Base-by-base conservation (phyloP, 2,329 filamentous ascomycete genomes). In the Fusarium austroafricanum region DNA sequence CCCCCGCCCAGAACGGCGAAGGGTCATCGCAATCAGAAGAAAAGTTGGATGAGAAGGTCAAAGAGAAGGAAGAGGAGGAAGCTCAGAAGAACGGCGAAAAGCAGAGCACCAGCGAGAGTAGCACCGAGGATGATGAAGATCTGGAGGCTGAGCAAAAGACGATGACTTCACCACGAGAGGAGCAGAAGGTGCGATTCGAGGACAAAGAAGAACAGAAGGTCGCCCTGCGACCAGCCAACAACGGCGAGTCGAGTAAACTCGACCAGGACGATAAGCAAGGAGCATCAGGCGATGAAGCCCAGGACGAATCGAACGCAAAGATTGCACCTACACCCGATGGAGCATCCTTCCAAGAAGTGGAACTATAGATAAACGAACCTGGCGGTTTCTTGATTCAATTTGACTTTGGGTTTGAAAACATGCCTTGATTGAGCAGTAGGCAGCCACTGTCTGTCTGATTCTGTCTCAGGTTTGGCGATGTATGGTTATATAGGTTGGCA, bases 311-410 rank as follows among this genome's bases (percentile, higher is more conserved):
- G 39, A 77, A 76, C 17, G 77, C 79, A 45, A 83, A 82, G 65
- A 78, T 81, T 1, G 78, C 80, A 17, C 78, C 80, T 40, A 86
- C 85, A 9, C 83, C 86, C 18, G 86, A 88, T 66, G 84, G 85
- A 1, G 82, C 83, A 7, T 87, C 86, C n/a, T 90, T 90, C 76
- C 87, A 90, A 71, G 86, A 90, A 69, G 87, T 90, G 45, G 86
- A 85, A 62, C 78, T 90, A 71, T 90, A 80, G 72, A 66, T 29
- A 39, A 55, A 59, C 20, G 44, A 9, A 29, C 18, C 38, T 26
- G 51, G 21, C 28, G 38, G 37, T 55, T 51, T 50, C 20, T 44
- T 50, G 43, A 54, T 53, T 40, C 26, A n/a, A 39, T 35, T 50
- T 55, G 35, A 42, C 26, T 45, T 55, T 47, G 35, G 21, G 55